phyloP scores from a whole-genome alignment of 148 eudicot genomes.

The Amaranthus palmeri region DNA sequence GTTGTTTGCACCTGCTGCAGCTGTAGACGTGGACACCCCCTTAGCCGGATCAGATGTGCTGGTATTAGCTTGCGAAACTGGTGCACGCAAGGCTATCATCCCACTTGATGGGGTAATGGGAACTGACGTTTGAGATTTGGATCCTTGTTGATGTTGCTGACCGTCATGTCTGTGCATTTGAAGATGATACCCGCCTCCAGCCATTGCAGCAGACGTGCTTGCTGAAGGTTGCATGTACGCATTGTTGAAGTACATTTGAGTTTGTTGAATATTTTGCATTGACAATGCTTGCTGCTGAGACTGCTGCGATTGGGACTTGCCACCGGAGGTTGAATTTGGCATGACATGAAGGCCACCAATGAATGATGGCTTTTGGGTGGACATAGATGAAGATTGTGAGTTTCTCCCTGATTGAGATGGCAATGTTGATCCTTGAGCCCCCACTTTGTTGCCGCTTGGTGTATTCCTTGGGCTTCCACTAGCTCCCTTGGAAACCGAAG shows the following conservation, averaged over 20 bases:
- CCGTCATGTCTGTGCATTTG: conserved; percentile 53
- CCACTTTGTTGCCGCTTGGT: conserved; percentile 41
- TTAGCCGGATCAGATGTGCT: conserved; percentile 63
- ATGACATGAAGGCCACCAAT: conserved; percentile 67
- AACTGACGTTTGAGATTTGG: conserved; percentile 31
- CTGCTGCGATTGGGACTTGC: conserved; percentile 48
- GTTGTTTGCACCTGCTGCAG: conserved; percentile 41
- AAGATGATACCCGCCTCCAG: conserved; percentile 50
- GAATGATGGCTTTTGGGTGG: conserved; percentile 62
- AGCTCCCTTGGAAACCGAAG: conserved; percentile 74
- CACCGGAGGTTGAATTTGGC: conserved; percentile 28
- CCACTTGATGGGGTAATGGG: conserved; percentile 54
- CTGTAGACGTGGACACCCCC: conserved; percentile 42
- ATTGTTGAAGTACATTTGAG: conserved; percentile 51
- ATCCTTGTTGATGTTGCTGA: conserved; percentile 42
- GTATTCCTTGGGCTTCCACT: conserved; percentile 76
- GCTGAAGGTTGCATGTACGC: conserved; percentile 53
- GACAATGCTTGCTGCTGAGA: conserved; percentile 43
- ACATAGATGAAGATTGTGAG: conserved; percentile 30
- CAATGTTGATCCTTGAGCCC: conserved; percentile 48
- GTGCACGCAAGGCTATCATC: conserved; percentile 50
- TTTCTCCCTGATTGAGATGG: conserved; percentile 60
- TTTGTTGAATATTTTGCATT: conserved; percentile 45
- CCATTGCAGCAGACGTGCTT: conserved; percentile 30
- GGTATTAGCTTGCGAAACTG: conserved; percentile 34